phyloP scores from a whole-genome alignment of 306 rosid genomes.

The Trichosanthes cucumerina region DNA sequence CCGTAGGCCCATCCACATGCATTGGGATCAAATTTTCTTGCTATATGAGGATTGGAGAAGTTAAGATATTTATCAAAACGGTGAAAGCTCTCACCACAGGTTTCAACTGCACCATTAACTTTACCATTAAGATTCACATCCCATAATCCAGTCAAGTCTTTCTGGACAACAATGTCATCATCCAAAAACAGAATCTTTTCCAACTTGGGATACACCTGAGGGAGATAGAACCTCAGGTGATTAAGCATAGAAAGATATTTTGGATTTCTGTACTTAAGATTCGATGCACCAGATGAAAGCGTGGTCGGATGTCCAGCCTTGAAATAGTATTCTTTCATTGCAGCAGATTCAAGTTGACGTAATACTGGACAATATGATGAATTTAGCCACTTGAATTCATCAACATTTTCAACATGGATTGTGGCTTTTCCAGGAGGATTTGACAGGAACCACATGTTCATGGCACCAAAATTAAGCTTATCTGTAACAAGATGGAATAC shows the following conservation, averaged over 20 bases:
- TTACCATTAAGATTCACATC: constrained; percentile 70
- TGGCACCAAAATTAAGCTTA: constrained; percentile 96
- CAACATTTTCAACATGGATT: constrained; percentile 89
- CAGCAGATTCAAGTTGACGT: constrained; percentile 91
- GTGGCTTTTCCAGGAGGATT: constrained; percentile 98
- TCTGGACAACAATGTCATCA: constrained; percentile 96
- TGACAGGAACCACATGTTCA: constrained; percentile 97
- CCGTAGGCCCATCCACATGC: constrained; percentile 99
- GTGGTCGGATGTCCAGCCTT: constrained; percentile 83
- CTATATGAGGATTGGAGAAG: constrained; percentile 87
- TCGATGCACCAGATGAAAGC: constrained; percentile 63
- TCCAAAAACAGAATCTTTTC: constrained; percentile 89
- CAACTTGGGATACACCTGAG: constrained; percentile 90
- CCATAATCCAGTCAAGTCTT: constrained; percentile 91
- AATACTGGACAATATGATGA: constrained; percentile 93
- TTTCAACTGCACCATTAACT: constrained; percentile 99
- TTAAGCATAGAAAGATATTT: constrained; percentile 99
- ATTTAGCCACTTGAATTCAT: constrained; percentile 91
- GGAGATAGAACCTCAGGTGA: constrained; percentile 96
- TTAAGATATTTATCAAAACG: constrained; percentile 93
- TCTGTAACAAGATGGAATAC: constrained; percentile 95
- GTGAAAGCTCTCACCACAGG: constrained; percentile 95
- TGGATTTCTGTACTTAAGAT: constrained; percentile 92
- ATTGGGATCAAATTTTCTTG: constrained; percentile 87
- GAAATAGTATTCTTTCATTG: constrained; percentile 94